Evolutionary conservation across 1,139 yeast species (phyloP).

Genomic region (Lodderomyces elongisporus): DNA sequence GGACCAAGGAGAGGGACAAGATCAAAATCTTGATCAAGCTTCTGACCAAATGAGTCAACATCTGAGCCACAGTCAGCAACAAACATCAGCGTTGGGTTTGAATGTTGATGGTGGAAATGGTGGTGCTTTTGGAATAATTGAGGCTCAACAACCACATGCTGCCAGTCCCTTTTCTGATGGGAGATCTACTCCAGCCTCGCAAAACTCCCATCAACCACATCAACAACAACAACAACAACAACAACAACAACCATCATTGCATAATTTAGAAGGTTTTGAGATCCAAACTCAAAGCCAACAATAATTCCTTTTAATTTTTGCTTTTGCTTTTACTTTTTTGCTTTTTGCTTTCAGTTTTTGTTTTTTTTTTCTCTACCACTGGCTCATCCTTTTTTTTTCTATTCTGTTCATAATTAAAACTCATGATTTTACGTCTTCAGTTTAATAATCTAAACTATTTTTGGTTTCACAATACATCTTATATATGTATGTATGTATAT

Average conservation of each 20-base stretch:
- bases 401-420: too few relatives aligned
- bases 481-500: too few relatives aligned
- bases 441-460: too few relatives aligned
- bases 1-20: neutral
- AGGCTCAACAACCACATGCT: slow-evolving; percentile 3
- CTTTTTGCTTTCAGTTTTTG: neutral
- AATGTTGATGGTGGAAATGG: slow-evolving; percentile 4
- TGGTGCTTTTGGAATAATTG: slow-evolving; percentile 16
- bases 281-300: slow-evolving; percentile 1
- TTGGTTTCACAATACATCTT: too few relatives aligned
- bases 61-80: neutral
- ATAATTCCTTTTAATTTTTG: neutral
- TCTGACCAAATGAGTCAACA: neutral
- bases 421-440: too few relatives aligned
- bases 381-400: too few relatives aligned
- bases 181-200: neutral
- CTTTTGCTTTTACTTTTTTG: neutral
- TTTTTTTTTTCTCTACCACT: too few relatives aligned
- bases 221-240: neutral
- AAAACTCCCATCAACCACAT: neutral
- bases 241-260: slow-evolving; percentile 1
- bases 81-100: neutral
- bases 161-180: slow-evolving; percentile 1
- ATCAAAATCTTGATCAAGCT: neutral
- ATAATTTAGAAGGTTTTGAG: slow-evolving; percentile 2